phyloP scores from a whole-genome alignment of 108 stramenopile genomes.

The Schizochytrium sp. region DNA sequence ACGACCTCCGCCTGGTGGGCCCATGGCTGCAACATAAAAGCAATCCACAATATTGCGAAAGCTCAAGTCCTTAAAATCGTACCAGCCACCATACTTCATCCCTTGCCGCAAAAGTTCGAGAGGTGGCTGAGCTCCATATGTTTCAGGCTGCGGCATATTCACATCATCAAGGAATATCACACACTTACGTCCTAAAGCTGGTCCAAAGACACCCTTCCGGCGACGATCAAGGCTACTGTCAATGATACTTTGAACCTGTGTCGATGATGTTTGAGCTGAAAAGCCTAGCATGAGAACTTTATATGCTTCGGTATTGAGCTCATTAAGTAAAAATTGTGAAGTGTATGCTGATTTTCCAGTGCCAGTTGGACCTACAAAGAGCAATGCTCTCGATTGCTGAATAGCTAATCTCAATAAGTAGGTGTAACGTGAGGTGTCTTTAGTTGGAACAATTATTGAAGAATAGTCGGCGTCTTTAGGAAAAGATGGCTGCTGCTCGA shows the following conservation, averaged over 20 bases:
- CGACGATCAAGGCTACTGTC: slow-evolving; percentile 74
- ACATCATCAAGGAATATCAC: slow-evolving; percentile 83
- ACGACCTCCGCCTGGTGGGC: slow-evolving; percentile 79
- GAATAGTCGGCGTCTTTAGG: neutral
- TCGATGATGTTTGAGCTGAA: slow-evolving; percentile 76
- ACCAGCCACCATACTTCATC: slow-evolving; percentile 84
- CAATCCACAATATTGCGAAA: slow-evolving; percentile 74
- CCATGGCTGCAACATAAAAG: slow-evolving; percentile 79
- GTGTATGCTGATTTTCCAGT: slow-evolving; percentile 80
- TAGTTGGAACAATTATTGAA: slow-evolving; percentile 65
- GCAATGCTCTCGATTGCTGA: slow-evolving; percentile 70
- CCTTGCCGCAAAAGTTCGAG: slow-evolving; percentile 83
- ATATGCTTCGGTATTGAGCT: slow-evolving; percentile 57
- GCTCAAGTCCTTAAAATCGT: slow-evolving; percentile 74
- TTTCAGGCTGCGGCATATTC: slow-evolving; percentile 82
- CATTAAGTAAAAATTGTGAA: slow-evolving; percentile 71
- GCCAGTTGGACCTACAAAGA: slow-evolving; percentile 81
- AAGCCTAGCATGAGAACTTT: slow-evolving; percentile 74
- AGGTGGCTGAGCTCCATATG: slow-evolving; percentile 82
- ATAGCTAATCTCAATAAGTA: slow-evolving; percentile 78
- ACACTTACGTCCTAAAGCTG: slow-evolving; percentile 75
- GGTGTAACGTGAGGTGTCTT: slow-evolving; percentile 77
- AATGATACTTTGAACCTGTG: slow-evolving; percentile 72
- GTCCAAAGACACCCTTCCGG: slow-evolving; percentile 76
- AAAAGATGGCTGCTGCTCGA: neutral